Percentiles rank a stretch among this genome's conserved stretches.
These are phyloP conservation scores for Chenopodium quinoa DNA, from an alignment of 148 eudicot species.

Conservation along the genomic window DNA sequence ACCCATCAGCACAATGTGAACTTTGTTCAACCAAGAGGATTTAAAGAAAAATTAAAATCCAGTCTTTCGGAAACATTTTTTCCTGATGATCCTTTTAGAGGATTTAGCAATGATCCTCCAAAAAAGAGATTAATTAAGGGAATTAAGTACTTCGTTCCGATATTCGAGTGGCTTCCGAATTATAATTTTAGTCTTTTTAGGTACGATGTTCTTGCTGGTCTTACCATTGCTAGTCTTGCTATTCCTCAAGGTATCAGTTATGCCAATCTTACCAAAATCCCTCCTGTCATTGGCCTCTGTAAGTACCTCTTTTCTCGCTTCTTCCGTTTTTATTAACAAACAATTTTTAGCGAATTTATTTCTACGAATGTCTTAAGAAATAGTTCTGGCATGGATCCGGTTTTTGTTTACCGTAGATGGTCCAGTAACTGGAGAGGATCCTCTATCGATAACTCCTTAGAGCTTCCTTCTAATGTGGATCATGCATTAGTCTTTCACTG, in stretches of 20 bases:
- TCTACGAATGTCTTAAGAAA: too few species aligned
- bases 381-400: too few species aligned
- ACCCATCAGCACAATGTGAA: slow-evolving; percentile 36
- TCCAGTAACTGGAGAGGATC: too few species aligned
- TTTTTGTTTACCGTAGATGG: too few species aligned
- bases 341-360: too few species aligned
- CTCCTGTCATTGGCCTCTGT: slow-evolving; percentile 89
- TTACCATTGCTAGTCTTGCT: slow-evolving; percentile 92
- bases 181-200: slow-evolving; percentile 44
- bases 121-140: slow-evolving; percentile 25
- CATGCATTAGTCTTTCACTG: background rate
- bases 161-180: slow-evolving; percentile 68
- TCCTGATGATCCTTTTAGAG: slow-evolving; percentile 77
- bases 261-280: slow-evolving; percentile 74
- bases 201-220: slow-evolving; percentile 85
- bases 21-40: slow-evolving; percentile 41
- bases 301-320: slow-evolving; percentile 26
- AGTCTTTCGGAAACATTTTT: slow-evolving; percentile 56
- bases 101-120: slow-evolving; percentile 36
- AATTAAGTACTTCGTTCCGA: slow-evolving; percentile 62
- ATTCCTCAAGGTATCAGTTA: slow-evolving; percentile 98
- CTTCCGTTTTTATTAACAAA: too few species aligned
- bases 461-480: slow-evolving; percentile 13
- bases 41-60: slow-evolving; percentile 35
- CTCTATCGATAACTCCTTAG: background rate